phyloP scores from a whole-genome alignment of 1,284 basidiomycete genomes.

The Marasmius tenuissimus region DNA sequence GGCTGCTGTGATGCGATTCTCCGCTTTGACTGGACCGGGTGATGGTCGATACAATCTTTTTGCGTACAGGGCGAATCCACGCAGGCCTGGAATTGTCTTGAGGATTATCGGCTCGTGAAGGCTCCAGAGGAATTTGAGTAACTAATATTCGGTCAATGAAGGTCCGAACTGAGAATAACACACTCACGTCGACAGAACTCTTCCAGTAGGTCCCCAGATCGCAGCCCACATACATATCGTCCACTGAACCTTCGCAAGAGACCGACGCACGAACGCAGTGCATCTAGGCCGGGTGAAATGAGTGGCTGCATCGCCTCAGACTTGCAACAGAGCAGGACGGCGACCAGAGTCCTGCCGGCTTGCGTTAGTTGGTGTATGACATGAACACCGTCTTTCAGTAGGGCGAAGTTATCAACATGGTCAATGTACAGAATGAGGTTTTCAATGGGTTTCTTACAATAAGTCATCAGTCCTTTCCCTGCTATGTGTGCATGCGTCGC shows the following conservation, averaged over 20 bases:
- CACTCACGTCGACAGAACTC: conserved; percentile 86
- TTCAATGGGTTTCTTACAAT: conserved; percentile 63
- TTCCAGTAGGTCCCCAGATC: conserved; percentile 88
- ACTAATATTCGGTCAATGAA: conserved; percentile 43
- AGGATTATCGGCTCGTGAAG: conserved; percentile 49
- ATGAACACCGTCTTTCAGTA: conserved; percentile 76
- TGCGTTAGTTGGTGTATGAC: conserved; percentile 92
- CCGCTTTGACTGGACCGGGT: conserved; percentile 30
- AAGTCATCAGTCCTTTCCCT: conserved; percentile 88
- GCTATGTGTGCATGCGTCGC: conserved; percentile 82
- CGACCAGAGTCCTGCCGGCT: conserved; percentile 86
- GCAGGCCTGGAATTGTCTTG: conserved; percentile 65
- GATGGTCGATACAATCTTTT: conserved; percentile 54
- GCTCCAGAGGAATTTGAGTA: conserved; percentile 83
- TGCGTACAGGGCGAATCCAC: conserved; percentile 85
- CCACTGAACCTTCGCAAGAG: conserved; percentile 78
- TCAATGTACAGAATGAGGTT: neutral
- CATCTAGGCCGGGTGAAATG: conserved; percentile 80
- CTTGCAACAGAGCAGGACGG: conserved; percentile 80
- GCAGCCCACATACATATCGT: conserved; percentile 81
- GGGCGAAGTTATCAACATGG: neutral
- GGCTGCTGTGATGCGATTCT: conserved; percentile 41
- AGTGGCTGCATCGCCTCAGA: conserved; percentile 66
- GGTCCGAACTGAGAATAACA: conserved; percentile 10
- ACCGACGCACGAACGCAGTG: conserved; percentile 81